A percentile compares a stretch with the other conserved stretches of the same genome.
Conservation (phyloP, 164 flowering plant species). For the Nelumbo lutea region DNA sequence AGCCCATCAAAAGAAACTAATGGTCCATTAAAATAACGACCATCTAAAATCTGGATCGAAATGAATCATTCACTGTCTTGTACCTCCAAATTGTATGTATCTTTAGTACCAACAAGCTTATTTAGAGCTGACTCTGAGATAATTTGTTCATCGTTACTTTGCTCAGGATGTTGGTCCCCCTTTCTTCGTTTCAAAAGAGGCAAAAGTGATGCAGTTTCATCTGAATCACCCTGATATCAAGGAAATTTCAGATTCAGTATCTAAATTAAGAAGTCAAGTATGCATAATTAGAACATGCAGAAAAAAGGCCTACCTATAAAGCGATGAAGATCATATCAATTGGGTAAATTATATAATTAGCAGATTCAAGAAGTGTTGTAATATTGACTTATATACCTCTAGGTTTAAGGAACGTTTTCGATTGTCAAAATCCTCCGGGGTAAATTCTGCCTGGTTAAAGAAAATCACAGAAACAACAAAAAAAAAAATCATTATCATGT, state of each 20-base stretch:
- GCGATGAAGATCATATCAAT: neutral
- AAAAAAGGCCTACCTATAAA: neutral
- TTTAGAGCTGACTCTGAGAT: conserved; percentile 51
- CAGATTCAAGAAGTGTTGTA: neutral
- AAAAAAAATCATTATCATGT: neutral
- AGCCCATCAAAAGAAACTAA: neutral
- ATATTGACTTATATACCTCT: conserved; percentile 28
- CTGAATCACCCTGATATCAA: conserved; percentile 32
- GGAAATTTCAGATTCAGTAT: neutral
- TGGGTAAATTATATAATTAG: neutral
- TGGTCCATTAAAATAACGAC: neutral
- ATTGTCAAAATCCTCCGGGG: conserved; percentile 56
- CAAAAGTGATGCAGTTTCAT: conserved; percentile 24
- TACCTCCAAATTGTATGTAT: conserved; percentile 63
- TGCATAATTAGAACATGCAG: neutral
- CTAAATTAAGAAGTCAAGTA: neutral
- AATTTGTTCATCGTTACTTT: conserved; percentile 44
- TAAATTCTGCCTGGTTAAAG: conserved; percentile 62
- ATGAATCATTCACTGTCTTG: neutral
- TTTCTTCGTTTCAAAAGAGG: conserved; percentile 36
- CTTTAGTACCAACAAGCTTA: conserved; percentile 69
- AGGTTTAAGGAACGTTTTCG: conserved; percentile 45
- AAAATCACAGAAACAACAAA: conserved; percentile 5
- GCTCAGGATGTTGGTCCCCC: conserved; percentile 30
- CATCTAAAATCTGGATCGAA: neutral